A percentile compares a stretch with the other conserved stretches of the same genome.
These are phyloP conservation scores for Aspergillus sojae DNA, from an alignment of 2,329 filamentous ascomycete species.

Conservation along the genomic window DNA sequence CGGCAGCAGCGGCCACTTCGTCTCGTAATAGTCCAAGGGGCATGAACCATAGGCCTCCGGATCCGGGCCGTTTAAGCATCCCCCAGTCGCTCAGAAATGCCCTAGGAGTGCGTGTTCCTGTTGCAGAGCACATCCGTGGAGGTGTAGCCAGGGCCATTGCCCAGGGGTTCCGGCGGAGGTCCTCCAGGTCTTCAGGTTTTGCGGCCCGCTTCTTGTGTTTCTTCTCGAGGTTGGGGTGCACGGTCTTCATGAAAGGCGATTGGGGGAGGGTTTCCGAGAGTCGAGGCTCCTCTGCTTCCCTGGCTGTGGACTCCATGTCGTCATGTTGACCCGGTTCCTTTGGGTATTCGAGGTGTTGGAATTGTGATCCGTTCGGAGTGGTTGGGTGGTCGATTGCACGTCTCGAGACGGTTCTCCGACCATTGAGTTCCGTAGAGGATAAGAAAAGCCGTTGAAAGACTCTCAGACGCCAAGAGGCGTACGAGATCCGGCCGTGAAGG, in stretches of 20 bases:
- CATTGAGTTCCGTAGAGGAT: slow-evolving; percentile 2
- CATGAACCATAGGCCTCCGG: slow-evolving; percentile 34
- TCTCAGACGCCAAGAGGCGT: slow-evolving; percentile 36
- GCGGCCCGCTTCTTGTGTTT: slow-evolving; percentile 30
- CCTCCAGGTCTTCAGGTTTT: slow-evolving; percentile 27
- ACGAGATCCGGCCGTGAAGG: slow-evolving; percentile 27
- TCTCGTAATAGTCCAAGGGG: slow-evolving; percentile 37
- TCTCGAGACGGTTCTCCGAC: background rate
- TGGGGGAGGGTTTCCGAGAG: slow-evolving; percentile 40
- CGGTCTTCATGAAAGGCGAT: slow-evolving; percentile 36
- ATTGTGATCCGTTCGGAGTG: slow-evolving; percentile 1
- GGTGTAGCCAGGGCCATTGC: slow-evolving; percentile 43
- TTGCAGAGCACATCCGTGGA: slow-evolving; percentile 36
- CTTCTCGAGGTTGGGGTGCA: slow-evolving; percentile 21
- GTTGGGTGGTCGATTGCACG: slow-evolving; percentile 21
- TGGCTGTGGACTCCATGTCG: background rate
- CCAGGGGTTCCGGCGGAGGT: slow-evolving; percentile 44
- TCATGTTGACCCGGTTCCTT: background rate
- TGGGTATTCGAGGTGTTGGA: background rate
- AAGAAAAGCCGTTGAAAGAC: slow-evolving; percentile 29
- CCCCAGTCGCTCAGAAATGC: slow-evolving; percentile 40
- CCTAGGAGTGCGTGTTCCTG: slow-evolving; percentile 36
- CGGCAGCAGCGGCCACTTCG: slow-evolving; percentile 22
- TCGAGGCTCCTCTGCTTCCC: slow-evolving; percentile 1
- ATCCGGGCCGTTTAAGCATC: slow-evolving; percentile 33